Base-by-base conservation (phyloP, 305 asterid species). In the Rubia balearica region DNA sequence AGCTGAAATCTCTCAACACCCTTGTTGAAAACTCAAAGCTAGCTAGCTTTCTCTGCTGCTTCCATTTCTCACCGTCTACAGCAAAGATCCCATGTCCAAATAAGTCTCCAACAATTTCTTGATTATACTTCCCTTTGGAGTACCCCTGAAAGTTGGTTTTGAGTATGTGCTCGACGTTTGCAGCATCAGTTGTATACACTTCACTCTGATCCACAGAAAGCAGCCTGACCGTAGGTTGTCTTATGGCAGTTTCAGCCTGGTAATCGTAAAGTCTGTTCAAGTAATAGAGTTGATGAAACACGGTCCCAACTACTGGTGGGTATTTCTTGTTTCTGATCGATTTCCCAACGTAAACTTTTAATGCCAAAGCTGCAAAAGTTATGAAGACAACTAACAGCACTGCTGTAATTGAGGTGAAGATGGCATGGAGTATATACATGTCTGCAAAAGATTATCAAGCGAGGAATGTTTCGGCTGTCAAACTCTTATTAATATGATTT, bases 11-110 rank as follows among this genome's bases (percentile, higher is more conserved):
- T 53, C 92, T 85, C 53, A 87, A 67, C 1, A 89, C 90, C 61
- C 86, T 83, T 4, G 88, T 76, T n/a, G 94, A 87, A 78, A 89
- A 89, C 84, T 90, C 97, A 19, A 74, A 68, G 79, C 96, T 86
- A 3, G 90, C 87, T 8, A 87, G 80, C 76, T 85, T 89, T 77
- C 90, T 82, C 82, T 90, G 96, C 70, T 86, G 87, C 70, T 77
- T 76, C 96, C 96, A 90, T 72, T 84, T 83, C 6, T 85, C 89
- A 1, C 97, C 97, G 67, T 89, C 96, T 65, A 83, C 90, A 24
- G 85, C 78, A 22, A 90, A 80, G 38, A 89, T 87, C 74, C 97
- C 96, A 42, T 83, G 66, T 3, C 97, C 97, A 72, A 90, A 86
- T 74, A 89, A 76, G 69, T 83, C 90, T 1, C 8, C 5, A 63